Evolutionary conservation across 495 filamentous ascomycete species (phyloP), one percentile per base, ranked within the genome.

Genomic region (Penicillium robsamsonii): DNA sequence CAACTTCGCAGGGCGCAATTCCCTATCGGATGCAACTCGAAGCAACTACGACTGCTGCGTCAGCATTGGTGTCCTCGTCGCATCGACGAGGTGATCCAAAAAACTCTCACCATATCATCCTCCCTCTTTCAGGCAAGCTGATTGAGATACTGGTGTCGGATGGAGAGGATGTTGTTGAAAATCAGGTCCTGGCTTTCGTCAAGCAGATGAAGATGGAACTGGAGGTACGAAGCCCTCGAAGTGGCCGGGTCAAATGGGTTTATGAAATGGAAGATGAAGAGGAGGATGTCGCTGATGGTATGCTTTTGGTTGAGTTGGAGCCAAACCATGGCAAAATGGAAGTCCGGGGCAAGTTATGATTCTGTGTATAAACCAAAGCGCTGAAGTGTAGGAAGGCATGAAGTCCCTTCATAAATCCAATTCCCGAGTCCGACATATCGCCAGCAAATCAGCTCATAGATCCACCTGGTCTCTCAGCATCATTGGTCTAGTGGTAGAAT

Each of bases 131-230:
- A 0, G 84, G 84, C 0, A 83, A 80, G 55, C 57, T 87, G 12
- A 76, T 84, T 9, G 84, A 86, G 70, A 65, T 87, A 1, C 56
- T 80, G 8, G 80, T 87, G 2, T 66, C 75, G 5, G 73, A 78
- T 15, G 83, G 83, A 0, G 81, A 87, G 53, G 50, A 65, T 27
- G 66, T 87, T 0, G 72, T 65, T 9, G 69, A 79, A 46, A 75
- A 80, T 25, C 79, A 85, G 58, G 78, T 81, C 0, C 67, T 87
- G n/a, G 82, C 80, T 30, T 81, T 86, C 24, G 75, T 87, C 24
- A 79, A 82, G 63, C 84, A 87, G 69, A 87, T 87, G 82, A 86
- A 87, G 70, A 86, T 86, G 83, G 82, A 87, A 64, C 64, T 86
- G 13, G 84, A 86, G 64, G 74, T 87, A 7, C 62, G 83, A 27